These are phyloP conservation scores for Solioccasus polychromus DNA, from an alignment of 768 basidiomycete species.

Conservation along the genomic window DNA sequence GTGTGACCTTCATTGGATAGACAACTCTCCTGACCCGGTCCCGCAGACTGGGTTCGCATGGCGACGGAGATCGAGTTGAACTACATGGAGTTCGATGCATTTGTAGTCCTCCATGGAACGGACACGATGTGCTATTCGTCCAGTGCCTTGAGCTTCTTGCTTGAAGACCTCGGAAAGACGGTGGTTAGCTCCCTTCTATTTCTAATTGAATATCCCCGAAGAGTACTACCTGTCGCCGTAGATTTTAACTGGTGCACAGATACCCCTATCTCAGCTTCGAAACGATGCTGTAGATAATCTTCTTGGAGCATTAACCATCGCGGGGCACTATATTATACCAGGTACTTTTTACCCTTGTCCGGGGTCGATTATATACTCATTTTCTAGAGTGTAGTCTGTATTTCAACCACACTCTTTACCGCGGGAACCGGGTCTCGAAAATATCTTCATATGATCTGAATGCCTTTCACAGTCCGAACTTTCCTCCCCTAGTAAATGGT, in stretches of 20 bases:
- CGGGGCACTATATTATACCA: conserved; percentile 89
- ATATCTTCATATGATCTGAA: conserved; percentile 77
- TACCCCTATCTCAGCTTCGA: conserved; percentile 85
- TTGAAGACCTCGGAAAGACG: conserved; percentile 92
- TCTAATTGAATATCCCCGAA: background rate
- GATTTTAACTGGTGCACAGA: conserved; percentile 93
- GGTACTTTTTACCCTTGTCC: conserved; percentile 44
- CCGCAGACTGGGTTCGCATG: conserved; percentile 83
- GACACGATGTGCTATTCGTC: conserved; percentile 92
- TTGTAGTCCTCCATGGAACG: conserved; percentile 87
- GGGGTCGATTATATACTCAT: background rate
- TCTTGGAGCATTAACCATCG: conserved; percentile 83
- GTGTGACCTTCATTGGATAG: background rate
- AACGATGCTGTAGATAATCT: conserved; percentile 95
- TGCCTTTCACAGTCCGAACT: conserved; percentile 85
- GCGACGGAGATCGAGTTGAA: conserved; percentile 93
- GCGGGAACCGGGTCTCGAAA: conserved; percentile 85
- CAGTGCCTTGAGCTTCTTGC: conserved; percentile 84
- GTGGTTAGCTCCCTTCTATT: conserved; percentile 58
- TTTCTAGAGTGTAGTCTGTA: conserved; percentile 76
- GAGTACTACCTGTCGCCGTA: conserved; percentile 25
- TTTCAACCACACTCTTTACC: conserved; percentile 86
- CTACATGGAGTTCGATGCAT: conserved; percentile 82
- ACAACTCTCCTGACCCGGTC: conserved; percentile 9
- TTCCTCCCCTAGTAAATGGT: conserved; percentile 80